Evolutionary conservation across 2,329 filamentous ascomycete species (phyloP).

Genomic region (Parascedosporium putredinis): DNA sequence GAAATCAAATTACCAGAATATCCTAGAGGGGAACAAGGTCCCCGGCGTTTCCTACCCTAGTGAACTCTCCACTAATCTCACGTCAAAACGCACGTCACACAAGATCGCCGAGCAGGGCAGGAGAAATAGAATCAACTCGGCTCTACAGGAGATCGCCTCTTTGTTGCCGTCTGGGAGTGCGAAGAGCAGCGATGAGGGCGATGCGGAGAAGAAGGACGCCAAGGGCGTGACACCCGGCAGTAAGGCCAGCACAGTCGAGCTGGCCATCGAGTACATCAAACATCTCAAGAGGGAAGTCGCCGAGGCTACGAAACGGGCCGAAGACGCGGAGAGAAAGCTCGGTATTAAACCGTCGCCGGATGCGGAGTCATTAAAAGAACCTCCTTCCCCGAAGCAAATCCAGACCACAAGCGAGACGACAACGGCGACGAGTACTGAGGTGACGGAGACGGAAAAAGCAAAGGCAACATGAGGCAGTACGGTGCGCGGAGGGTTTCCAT

Average conservation of each 20-base stretch:
- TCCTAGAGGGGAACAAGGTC: conserved; percentile 83
- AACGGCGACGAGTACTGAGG: no score
- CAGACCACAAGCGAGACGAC: no score
- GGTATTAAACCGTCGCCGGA: no score
- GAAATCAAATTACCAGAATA: conserved; percentile 97
- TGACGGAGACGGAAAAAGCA: no score
- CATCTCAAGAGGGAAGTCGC: conserved; percentile 64
- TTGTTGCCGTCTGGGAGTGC: conserved; percentile 53
- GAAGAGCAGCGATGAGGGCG: conserved; percentile 29
- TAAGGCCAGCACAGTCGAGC: conserved; percentile 96
- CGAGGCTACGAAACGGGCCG: conserved; percentile 52
- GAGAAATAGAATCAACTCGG: conserved; percentile 89
- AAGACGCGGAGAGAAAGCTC: conserved; percentile 54
- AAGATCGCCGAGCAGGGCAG: conserved; percentile 96
- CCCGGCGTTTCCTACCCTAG: conserved; percentile 86
- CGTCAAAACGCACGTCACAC: conserved; percentile 92
- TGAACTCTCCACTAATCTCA: conserved; percentile 84
- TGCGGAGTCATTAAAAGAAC: no score
- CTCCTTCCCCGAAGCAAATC: no score
- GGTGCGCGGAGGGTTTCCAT: no score
- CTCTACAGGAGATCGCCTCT: conserved; percentile 80
- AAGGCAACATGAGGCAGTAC: no score
- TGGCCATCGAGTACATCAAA: conserved; percentile 92
- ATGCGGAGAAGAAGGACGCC: conserved; percentile 31
- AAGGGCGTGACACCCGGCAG: conserved; percentile 57